Base-by-base conservation (phyloP, 805 yeast species). In the Metschnikowia anglica region DNA sequence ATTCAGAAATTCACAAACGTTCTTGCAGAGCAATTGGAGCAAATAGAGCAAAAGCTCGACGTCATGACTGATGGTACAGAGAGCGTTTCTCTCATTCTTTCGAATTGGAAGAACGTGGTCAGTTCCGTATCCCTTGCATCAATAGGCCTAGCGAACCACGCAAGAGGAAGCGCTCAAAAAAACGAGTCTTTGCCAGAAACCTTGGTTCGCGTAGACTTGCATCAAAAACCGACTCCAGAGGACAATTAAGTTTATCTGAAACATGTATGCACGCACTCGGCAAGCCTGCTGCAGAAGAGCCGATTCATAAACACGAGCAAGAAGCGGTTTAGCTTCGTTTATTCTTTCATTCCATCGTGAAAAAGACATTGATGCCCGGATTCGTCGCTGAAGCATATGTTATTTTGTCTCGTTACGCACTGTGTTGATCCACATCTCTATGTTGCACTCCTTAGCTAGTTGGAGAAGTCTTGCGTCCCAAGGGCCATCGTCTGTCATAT, bases 41-140 rank as follows among this genome's bases (percentile, higher is more conserved):
- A 63, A 13, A 63, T 81, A 3, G 75, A 73, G n/a, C 60, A 62
- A 4, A 75, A 76, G 47, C 56, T 83, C 7, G 74, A 69, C 15
- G 67, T 68, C 12, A 62, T 80, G 61, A 62, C 71, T 37, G 73
- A 74, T 30, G 88, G 88, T 0, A 72, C 88, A 1, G 80, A 72
- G 38, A 75, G 83, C 28, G 81, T 81, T 5, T 77, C 79, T 2
- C 61, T 72, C 4, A 77, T 83, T 1, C 69, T 85, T 53, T 69
- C 78, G 2, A 82, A 80, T 51, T 83, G 90, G 90, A 73, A 75
- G 42, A 77, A 75, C 43, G 81, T 83, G 15, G 65, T 80, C 15
- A 69, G 78, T 44, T 74, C 85, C 2, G 76, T 83, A 0, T 74
- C 83, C 9, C 61, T 84, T 51, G 88, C 88, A 24, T 69, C 79